Conservation (phyloP, 768 basidiomycete genomes). For the Leccinum truebloodii region DNA sequence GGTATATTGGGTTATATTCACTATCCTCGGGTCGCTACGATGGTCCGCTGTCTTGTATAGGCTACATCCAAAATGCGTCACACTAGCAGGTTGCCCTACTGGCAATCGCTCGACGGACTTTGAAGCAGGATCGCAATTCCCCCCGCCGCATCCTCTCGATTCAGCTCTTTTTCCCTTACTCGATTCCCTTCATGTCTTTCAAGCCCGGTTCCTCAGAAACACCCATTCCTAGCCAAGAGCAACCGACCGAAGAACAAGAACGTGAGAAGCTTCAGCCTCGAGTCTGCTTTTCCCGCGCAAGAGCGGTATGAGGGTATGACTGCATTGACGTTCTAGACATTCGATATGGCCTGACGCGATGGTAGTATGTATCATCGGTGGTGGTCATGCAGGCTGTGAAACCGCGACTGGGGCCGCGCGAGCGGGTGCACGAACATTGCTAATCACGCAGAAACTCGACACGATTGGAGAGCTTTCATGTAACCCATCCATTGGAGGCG, state of each 20-base stretch:
- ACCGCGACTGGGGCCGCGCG: conserved; percentile 86
- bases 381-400: conserved; percentile 92
- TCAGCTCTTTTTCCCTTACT: background rate
- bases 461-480: conserved; percentile 87
- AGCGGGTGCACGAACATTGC: conserved; percentile 75
- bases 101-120: conserved; percentile 7
- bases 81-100: conserved; percentile 2
- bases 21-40: background rate
- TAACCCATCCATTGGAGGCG: conserved; percentile 90
- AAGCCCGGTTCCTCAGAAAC: background rate
- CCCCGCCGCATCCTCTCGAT: background rate
- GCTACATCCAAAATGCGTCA: conserved; percentile 1
- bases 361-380: conserved; percentile 84
- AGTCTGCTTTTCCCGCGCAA: background rate
- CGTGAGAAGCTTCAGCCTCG: conserved; percentile 4
- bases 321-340: background rate
- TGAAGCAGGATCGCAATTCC: background rate
- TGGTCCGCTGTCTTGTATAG: background rate
- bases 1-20: conserved; percentile 4
- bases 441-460: conserved; percentile 80
- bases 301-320: conserved; percentile 29
- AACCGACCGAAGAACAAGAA: background rate
- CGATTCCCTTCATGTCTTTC: background rate
- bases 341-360: conserved; percentile 39
- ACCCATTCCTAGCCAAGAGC: background rate